Conservation (phyloP, 2,329 filamentous ascomycete genomes). For the Fusarium buxicola region DNA sequence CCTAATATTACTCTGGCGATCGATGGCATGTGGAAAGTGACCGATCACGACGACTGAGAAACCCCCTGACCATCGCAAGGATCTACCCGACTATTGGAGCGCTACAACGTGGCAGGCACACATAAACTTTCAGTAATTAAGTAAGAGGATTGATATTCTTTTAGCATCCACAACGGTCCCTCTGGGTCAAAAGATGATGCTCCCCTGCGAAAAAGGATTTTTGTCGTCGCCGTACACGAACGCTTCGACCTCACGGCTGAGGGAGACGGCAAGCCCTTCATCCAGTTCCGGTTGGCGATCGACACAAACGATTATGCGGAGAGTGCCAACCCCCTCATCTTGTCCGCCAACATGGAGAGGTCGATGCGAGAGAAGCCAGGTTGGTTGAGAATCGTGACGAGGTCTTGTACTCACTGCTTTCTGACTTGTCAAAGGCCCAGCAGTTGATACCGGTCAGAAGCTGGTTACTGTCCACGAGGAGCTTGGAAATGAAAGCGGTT, state of each 20-base stretch:
- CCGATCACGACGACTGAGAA: too few relatives aligned
- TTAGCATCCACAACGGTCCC: too few relatives aligned
- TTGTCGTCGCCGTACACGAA: conserved; percentile 3
- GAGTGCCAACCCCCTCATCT: accelerated
- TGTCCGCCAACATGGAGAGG: neutral
- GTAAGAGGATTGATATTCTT: too few relatives aligned
- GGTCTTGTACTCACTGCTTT: conserved; percentile 3
- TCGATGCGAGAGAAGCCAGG: conserved; percentile 15
- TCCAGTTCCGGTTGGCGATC: neutral
- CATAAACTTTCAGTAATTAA: too few relatives aligned
- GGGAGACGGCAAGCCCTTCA: neutral
- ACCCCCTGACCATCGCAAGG: too few relatives aligned
- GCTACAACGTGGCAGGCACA: too few relatives aligned
- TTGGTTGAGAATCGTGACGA: conserved; percentile 1
- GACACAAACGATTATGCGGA: neutral
- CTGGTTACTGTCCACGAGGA: conserved; percentile 49
- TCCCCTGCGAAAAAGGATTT: conserved; percentile 30
- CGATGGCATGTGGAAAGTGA: too few relatives aligned
- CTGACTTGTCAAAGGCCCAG: conserved; percentile 1
- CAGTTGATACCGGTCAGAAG: conserved; percentile 47
- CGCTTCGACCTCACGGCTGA: neutral
- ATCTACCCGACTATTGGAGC: too few relatives aligned
- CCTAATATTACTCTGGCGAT: too few relatives aligned
- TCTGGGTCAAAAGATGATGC: too few relatives aligned
- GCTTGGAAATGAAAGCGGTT: conserved; percentile 44